phyloP scores from a whole-genome alignment of 2,329 filamentous ascomycete species.

The Daldinia eschscholtzii region DNA sequence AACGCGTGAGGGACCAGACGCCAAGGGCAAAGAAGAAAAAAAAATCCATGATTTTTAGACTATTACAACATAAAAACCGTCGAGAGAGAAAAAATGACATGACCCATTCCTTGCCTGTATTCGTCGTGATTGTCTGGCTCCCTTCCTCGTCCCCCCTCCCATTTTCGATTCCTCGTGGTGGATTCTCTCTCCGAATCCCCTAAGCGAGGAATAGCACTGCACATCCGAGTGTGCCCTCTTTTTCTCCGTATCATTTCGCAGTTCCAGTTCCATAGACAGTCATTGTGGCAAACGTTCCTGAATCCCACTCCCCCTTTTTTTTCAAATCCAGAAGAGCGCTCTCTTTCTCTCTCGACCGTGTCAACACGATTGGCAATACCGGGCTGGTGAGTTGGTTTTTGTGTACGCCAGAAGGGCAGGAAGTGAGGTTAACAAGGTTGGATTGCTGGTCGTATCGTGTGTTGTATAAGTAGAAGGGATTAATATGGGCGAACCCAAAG shows the following conservation, averaged over 20 bases:
- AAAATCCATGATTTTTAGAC: conserved; percentile 49
- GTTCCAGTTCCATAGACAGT: conserved; percentile 2
- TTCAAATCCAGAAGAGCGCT: conserved; percentile 31
- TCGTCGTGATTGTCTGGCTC: conserved; percentile 9
- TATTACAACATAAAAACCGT: conserved; percentile 49
- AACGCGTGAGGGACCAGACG: conserved; percentile 42
- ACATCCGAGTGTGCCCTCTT: conserved; percentile 4
- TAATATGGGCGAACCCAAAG: conserved; percentile 10
- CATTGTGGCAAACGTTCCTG: conserved; percentile 18
- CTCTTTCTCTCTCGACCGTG: conserved; percentile 1
- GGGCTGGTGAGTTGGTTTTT: conserved; percentile 7
- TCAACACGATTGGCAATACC: conserved; percentile 18
- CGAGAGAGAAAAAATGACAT: conserved; percentile 45
- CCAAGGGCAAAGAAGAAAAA: conserved; percentile 40
- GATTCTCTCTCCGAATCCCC: conserved; percentile 14
- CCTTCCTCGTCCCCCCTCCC: not conserved
- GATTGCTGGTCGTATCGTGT: conserved; percentile 27
- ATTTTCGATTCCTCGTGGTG: conserved; percentile 10
- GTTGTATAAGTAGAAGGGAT: conserved; percentile 32
- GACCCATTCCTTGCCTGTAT: conserved; percentile 33
- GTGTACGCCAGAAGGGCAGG: conserved; percentile 10
- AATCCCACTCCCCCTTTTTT: conserved; percentile 7
- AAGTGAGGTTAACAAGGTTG: conserved; percentile 16
- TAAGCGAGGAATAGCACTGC: conserved; percentile 7
- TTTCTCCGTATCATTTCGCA: conserved; percentile 16